Conservation (phyloP, 441 rosid species). For the Adansonia gregorii region DNA sequence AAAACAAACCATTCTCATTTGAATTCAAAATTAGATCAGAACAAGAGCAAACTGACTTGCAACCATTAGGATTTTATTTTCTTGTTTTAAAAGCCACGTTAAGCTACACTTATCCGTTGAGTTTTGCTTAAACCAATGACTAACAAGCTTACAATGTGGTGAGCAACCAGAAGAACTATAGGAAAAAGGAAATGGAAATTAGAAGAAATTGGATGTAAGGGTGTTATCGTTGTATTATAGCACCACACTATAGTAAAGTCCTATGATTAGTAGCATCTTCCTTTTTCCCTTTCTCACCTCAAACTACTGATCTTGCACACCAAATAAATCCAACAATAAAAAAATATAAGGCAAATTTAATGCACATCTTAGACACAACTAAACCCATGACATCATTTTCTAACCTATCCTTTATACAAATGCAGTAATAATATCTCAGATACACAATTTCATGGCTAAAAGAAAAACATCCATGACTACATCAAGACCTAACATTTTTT, state of each 20-base stretch:
- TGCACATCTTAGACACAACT: not conserved
- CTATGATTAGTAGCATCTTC: slow-evolving; percentile 1
- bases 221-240: not conserved
- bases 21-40: not conserved
- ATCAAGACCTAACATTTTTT: slow-evolving; percentile 1
- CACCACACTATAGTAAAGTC: not conserved
- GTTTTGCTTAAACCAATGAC: not conserved
- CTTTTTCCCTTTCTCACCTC: not conserved
- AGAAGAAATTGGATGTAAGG: not conserved
- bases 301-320: slow-evolving; percentile 3
- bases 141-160: too few relatives aligned
- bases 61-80: slow-evolving; percentile 15
- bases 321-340: not conserved
- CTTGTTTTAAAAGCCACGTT: not conserved
- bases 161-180: not conserved
- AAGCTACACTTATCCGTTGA: not conserved
- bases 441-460: not conserved
- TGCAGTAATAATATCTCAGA: not conserved
- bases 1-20: not conserved
- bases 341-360: not conserved
- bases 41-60: slow-evolving; percentile 3
- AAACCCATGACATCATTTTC: not conserved
- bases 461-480: not conserved
- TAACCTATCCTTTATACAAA: slow-evolving; percentile 9
- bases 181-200: not conserved